Percentiles rank a stretch among this genome's conserved stretches.
phyloP scores from a whole-genome alignment of 1,284 basidiomycete species.

The Apiotrichum sp. region DNA sequence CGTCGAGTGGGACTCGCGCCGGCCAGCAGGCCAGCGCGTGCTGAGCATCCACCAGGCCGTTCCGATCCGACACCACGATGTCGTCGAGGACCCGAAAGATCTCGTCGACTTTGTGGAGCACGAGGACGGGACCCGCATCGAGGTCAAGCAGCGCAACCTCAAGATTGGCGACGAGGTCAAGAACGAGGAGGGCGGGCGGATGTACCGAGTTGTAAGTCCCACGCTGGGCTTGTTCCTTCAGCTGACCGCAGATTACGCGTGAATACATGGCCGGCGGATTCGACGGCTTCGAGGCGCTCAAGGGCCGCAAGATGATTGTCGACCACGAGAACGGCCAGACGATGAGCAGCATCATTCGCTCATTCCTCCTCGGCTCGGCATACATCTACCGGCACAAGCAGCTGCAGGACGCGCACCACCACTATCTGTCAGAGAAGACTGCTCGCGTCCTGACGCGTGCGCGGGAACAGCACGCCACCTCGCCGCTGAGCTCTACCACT shows the following conservation, averaged over 20 bases:
- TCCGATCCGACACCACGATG: slow-evolving; percentile 28
- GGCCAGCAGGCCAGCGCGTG: slow-evolving; percentile 62
- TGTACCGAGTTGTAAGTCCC: slow-evolving; percentile 63
- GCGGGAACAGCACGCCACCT: slow-evolving; percentile 18
- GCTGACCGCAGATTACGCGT: slow-evolving; percentile 37
- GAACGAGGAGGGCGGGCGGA: slow-evolving; percentile 54
- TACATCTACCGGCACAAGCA: slow-evolving; percentile 48
- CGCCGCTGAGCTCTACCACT: slow-evolving; percentile 17
- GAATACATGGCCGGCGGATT: slow-evolving; percentile 51
- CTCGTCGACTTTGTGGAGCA: slow-evolving; percentile 41
- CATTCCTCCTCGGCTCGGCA: slow-evolving; percentile 63
- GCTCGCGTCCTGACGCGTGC: slow-evolving; percentile 30
- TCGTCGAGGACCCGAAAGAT: slow-evolving; percentile 28
- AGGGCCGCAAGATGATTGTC: slow-evolving; percentile 62
- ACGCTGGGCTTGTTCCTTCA: no score
- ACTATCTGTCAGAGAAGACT: slow-evolving; percentile 35
- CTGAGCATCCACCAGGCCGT: slow-evolving; percentile 60
- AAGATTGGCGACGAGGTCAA: slow-evolving; percentile 53
- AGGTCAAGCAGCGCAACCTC: slow-evolving; percentile 35
- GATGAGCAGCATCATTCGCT: slow-evolving; percentile 73
- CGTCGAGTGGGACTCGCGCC: slow-evolving; percentile 75
- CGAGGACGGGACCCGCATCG: slow-evolving; percentile 48
- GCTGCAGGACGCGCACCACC: slow-evolving; percentile 31
- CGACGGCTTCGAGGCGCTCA: slow-evolving; percentile 71
- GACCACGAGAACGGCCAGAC: slow-evolving; percentile 79